Evolutionary conservation across 2,329 filamentous ascomycete genomes (phyloP), one percentile per base, ranked within the genome.

Genomic region (Amauroascus niger): DNA sequence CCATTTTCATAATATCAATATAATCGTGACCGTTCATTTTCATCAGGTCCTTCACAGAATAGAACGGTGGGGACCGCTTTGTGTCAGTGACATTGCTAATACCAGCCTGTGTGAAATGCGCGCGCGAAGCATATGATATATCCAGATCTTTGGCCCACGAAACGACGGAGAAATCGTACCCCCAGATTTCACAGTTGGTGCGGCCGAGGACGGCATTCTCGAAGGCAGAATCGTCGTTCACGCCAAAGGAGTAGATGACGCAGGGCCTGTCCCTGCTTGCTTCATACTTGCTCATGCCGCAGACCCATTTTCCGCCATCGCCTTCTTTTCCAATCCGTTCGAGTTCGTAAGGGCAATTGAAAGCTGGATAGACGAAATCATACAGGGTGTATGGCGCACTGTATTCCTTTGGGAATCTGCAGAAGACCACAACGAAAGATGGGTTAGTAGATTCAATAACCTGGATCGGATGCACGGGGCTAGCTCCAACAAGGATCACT

Each of bases 231-330:
- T 73, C 69, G 56, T 66, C 62, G 45, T 58, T 58, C 8, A 69
- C 61, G 37, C 71, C 71, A 49, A 73, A 72, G 14, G 65, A 68
- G 59, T 73, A 73, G 55, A 72, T 65, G 52, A 69, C 54, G 49
- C 64, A 66, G 9, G 65, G 61, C 30, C 48, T 33, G 9, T 50
- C 30, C 11, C 58, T 58, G 44, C 61, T 57, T 11, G 59, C 58
- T 56, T 68, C 67, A 54, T 67, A 70, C n/a, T 63, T 58, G 6
- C 63, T 65, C 66, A 72, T 69, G 35, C 70, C 71, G 59, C 70
- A 74, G 13, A 72, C 65, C 67, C 69, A 71, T 57, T 73, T 74
- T 20, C 71, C 71, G n/a, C 71, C 71, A 37, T 72, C 69, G 28
- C 71, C 71, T 4, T 70, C 57, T 3, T 64, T 60, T 2, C 71